Base-by-base conservation (phyloP, 345 rosid genomes). In the Excoecaria cochinchinensis region DNA sequence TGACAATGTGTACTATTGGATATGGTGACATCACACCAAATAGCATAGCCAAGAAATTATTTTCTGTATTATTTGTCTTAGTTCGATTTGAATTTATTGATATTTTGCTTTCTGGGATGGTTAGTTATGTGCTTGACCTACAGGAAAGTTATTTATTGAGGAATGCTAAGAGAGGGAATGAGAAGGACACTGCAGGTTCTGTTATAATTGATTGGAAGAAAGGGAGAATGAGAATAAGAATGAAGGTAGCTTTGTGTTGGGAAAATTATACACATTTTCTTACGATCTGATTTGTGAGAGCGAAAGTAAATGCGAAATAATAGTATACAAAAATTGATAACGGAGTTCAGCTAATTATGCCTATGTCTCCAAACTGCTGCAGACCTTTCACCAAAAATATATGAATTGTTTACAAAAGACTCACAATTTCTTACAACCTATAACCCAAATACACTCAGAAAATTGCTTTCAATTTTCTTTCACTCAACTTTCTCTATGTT, bases 1-100 rank as follows among this genome's bases (percentile, higher is more conserved):
- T 95, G 1, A 95, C 99, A 5, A 90, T 95, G 97, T 95, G 99
- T 79, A 95, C 99, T 0, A 92, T 95, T 58, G 98, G 97, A 17
- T 95, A 91, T 67, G 98, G 98, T 60, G 99, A 95, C 69, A 95
- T 95, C 8, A 93, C 91, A 3, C 96, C 98, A 0, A 80, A 85
- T 19, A 89, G 74, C 40, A 71, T 74, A 5, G 40, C 82, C 0
- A 95, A 98, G 19, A 95, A 91, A 86, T 31, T 95, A 76, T 93
- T 95, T 68, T 90, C 98, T 3, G 79, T 95, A 11, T 40, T 95
- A 83, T 95, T 95, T 81, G 98, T 95, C 72, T 85, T 93, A 69
- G 88, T 93, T 47, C 98, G 98, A 58, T 91, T 93, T 72, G 98
- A 92, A 38, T 90, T 95, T 55, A 74, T 93, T 44, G 98, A 87